Conservation (phyloP, 2,329 filamentous ascomycete genomes). For the Zalaria obscura region DNA sequence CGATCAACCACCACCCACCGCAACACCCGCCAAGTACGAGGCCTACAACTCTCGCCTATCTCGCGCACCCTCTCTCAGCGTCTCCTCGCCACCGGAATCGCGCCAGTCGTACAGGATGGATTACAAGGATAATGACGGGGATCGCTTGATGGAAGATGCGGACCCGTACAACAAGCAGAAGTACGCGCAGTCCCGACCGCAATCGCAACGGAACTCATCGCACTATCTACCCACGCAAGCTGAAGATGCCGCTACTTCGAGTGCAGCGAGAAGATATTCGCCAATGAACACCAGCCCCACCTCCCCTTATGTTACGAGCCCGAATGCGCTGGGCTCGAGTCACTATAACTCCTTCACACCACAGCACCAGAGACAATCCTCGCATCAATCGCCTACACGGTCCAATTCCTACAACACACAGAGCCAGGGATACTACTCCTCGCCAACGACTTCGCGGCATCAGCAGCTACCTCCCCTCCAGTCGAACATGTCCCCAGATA, state of each 20-base stretch:
- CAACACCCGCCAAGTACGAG: conserved; percentile 18
- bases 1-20: background rate
- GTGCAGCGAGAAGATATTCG: conserved; percentile 82
- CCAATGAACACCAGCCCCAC: conserved; percentile 87
- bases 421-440: conserved; percentile 44
- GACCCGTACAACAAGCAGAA: conserved; percentile 79
- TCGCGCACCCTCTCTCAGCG: conserved; percentile 21
- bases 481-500: conserved; percentile 50
- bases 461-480: conserved; percentile 65
- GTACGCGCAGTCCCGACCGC: conserved; percentile 47
- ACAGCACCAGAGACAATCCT: conserved; percentile 20
- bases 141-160: conserved; percentile 64
- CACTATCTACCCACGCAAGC: conserved; percentile 41
- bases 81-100: conserved; percentile 14
- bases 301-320: conserved; percentile 53
- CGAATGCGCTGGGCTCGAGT: conserved; percentile 19
- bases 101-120: conserved; percentile 13
- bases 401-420: conserved; percentile 38
- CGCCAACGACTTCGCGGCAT: conserved; percentile 30
- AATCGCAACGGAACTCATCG: conserved; percentile 62
- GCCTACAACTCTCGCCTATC: conserved; percentile 17
- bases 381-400: conserved; percentile 68
- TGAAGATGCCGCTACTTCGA: conserved; percentile 47
- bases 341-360: conserved; percentile 19
- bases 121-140: conserved; percentile 27